Conservation (phyloP, 2,329 filamentous ascomycete genomes). For the Lecanicillium sp. region DNA sequence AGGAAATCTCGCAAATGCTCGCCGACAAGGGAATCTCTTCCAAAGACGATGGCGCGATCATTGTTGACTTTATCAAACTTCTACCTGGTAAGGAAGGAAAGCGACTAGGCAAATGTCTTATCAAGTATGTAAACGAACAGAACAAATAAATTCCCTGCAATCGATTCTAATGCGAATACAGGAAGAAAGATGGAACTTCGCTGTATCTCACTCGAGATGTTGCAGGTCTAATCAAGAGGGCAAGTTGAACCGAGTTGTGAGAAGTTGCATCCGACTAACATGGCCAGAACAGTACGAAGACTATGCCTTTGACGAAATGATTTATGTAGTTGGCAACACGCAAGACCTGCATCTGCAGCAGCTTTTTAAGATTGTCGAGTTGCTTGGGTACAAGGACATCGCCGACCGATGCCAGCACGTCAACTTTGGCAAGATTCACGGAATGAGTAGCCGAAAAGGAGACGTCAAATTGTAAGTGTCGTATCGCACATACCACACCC, state of each 20-base stretch:
- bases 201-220: constrained; percentile 63
- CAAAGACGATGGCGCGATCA: constrained; percentile 56
- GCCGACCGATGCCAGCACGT: constrained; percentile 21
- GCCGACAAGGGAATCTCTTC: constrained; percentile 52
- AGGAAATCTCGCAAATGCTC: constrained; percentile 46
- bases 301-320: constrained; percentile 28
- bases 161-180: constrained; percentile 3
- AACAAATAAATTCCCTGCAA: constrained; percentile 1
- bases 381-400: constrained; percentile 22
- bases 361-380: constrained; percentile 21
- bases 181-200: constrained; percentile 48
- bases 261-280: no score
- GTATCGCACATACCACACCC: no score
- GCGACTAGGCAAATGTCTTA: constrained; percentile 54
- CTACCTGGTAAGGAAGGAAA: constrained; percentile 51
- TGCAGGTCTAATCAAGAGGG: no score
- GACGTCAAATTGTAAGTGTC: constrained; percentile 37
- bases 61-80: constrained; percentile 58
- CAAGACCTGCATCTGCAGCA: constrained; percentile 27
- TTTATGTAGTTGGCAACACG: constrained; percentile 29
- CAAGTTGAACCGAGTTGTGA: constrained; percentile 15
- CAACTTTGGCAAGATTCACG: constrained; percentile 42
- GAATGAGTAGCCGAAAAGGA: constrained; percentile 32
- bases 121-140: constrained; percentile 27
- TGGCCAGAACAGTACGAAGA: constrained; percentile 24